These are phyloP conservation scores for Austroboletus eburneus DNA, from an alignment of 768 basidiomycete species.

Conservation along the genomic window DNA sequence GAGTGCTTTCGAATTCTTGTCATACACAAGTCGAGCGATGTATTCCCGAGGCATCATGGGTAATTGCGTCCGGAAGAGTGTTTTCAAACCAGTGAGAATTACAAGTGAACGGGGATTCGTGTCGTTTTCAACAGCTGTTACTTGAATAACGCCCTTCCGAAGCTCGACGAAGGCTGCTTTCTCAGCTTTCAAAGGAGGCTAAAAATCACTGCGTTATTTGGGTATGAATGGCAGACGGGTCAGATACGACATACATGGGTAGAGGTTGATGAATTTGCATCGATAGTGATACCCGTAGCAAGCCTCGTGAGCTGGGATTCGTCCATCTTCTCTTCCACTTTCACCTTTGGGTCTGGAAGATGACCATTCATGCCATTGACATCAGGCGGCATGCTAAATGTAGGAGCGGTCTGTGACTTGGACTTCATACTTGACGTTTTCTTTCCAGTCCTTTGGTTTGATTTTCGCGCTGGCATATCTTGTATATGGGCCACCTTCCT, in stretches of 20 bases:
- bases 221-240: background rate
- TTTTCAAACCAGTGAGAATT: constrained; percentile 92
- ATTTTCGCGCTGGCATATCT: constrained; percentile 31
- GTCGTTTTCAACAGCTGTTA: constrained; percentile 84
- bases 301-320: constrained; percentile 72
- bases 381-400: constrained; percentile 36
- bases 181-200: constrained; percentile 60
- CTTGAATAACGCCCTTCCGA: constrained; percentile 75
- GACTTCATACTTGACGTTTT: constrained; percentile 54
- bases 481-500: constrained; percentile 36
- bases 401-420: constrained; percentile 55
- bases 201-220: constrained; percentile 7
- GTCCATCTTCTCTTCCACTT: constrained; percentile 77
- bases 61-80: constrained; percentile 93
- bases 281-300: constrained; percentile 76
- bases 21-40: constrained; percentile 92
- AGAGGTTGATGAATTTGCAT: constrained; percentile 47
- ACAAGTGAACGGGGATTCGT: constrained; percentile 69
- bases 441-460: constrained; percentile 47
- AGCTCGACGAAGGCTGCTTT: constrained; percentile 80
- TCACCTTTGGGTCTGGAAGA: constrained; percentile 50
- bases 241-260: constrained; percentile 40
- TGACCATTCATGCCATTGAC: constrained; percentile 44
- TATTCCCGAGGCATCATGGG: constrained; percentile 99
- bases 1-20: constrained; percentile 85